Base-by-base conservation (phyloP, 345 rosid genomes). In the Populus tremula region DNA sequence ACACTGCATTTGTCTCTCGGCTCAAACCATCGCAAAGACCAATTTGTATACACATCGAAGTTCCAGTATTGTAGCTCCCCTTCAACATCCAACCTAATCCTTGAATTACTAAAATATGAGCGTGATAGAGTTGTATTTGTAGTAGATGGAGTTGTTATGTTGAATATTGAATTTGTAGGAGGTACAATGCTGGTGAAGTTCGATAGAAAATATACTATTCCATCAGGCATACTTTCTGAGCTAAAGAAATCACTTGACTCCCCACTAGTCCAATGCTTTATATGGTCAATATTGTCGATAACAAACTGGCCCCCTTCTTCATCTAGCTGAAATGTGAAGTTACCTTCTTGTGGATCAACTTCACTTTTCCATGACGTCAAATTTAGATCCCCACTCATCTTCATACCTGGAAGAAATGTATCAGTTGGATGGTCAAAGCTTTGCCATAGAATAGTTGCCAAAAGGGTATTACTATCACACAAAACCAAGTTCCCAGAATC, bases 371-470 rank as follows among this genome's bases (percentile, higher is more conserved):
- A 92, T 17, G 93, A 91, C 75, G 81, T 82, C 72, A 89, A 69
- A 1, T 72, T 67, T 72, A 85, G n/a, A 1, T 75, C 75, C 50
- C 49, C 77, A 64, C 70, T 71, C 84, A 91, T 86, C 50, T 41
- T 85, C 94, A 90, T 90, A 53, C 92, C 91, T 12, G 88, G 84
- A 71, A 90, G 87, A 80, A 88, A 88, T 6, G 91, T 87, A 73
- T 90, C 92, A 10, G 89, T 39, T 39, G 43, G 43, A 39, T 39
- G 0, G 9, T 0, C 43, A 39, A 39, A 39, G 43, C 12, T 39
- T 85, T 18, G 0, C 1, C 5, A 25, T 2, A 62, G 5, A 8
- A 6, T 10, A 12, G 8, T 5, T 29, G 39, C 20, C 67, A 2
- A 0, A 25, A 8, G 31, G 23, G 9, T 20, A 63, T 27, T 27